Base-by-base conservation (phyloP, 1,139 yeast species). In the Komagataea norvegica region DNA sequence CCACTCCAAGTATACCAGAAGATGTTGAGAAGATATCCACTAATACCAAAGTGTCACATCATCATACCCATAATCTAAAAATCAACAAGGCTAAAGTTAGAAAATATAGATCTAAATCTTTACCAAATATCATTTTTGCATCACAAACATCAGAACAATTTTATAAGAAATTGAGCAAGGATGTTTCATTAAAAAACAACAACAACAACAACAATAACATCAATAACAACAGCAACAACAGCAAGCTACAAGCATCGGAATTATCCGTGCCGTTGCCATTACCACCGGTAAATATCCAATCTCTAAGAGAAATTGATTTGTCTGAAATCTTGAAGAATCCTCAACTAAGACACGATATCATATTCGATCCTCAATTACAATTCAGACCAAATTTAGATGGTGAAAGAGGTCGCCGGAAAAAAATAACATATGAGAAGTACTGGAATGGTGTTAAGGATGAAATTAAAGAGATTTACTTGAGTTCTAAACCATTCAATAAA, bases 381-480 rank as follows among this genome's bases (percentile, higher is more conserved):
- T 88, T 88, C 60, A 72, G 96, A 51, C 96, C 96, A 29, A 85
- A 89, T 58, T 66, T 87, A 50, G 95, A 88, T 60, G 95, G 96
- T 36, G 95, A 86, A 61, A 68, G 95, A 39, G 96, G 95, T 26
- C 70, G 78, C 49, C 72, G 88, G 45, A 86, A 87, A 69, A 81
- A 80, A 59, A 63, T 72, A 40, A 68, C 81, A 31, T 81, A 88
- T 34, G 94, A 84, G 54, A 78, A 74, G 53, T 87, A 88, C 61
- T 89, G 97, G 97, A 65, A 66, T 37, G 83, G 82, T 49, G 78
- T 89, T 17, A 44, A 46, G 24, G 42, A 36, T 6, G 55, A 52
- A 39, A 51, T 48, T 27, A 44, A 46, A 26, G 34, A 43, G 7
- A 59, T 60, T 35, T 48, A 43, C 30, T 42, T 49, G 23, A 51